Percentiles rank a stretch among this genome's conserved stretches.
phyloP scores from a whole-genome alignment of 495 filamentous ascomycete genomes.

The Neurospora sp. region DNA sequence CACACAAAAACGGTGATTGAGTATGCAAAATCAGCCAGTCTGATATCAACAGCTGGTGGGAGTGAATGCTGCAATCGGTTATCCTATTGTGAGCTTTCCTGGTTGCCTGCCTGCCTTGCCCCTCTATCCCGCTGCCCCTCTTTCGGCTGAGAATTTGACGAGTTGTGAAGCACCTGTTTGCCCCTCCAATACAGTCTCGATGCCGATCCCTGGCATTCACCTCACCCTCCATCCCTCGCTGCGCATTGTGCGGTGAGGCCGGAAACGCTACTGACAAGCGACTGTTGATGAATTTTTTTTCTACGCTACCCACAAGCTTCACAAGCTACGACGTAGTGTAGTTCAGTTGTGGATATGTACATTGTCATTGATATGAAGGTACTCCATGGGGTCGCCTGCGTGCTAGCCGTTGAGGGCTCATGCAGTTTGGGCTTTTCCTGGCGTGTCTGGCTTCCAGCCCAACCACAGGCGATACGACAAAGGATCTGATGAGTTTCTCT shows the following conservation, averaged over 20 bases:
- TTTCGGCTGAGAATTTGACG: neutral
- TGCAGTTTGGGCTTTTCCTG: constrained; percentile 11
- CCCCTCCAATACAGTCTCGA: neutral
- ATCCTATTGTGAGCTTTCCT: neutral
- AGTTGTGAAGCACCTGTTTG: neutral
- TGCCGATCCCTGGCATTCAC: neutral
- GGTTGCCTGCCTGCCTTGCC: neutral
- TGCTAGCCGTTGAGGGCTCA: neutral
- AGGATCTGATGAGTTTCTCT: neutral
- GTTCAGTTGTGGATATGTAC: neutral
- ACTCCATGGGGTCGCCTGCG: neutral
- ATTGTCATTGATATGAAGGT: neutral
- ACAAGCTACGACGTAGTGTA: neutral
- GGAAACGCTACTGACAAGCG: neutral
- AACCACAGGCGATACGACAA: constrained; percentile 11
- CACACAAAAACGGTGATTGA: neutral
- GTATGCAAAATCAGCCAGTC: neutral
- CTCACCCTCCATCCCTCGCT: neutral
- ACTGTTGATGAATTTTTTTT: neutral
- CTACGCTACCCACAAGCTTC: neutral
- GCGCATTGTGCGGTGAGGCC: neutral
- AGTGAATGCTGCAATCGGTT: neutral
- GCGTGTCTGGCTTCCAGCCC: constrained; percentile 15
- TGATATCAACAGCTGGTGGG: neutral
- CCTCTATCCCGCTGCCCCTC: neutral